These are phyloP conservation scores for Lepidium sativum DNA, from an alignment of 345 rosid genomes.

Conservation along the genomic window DNA sequence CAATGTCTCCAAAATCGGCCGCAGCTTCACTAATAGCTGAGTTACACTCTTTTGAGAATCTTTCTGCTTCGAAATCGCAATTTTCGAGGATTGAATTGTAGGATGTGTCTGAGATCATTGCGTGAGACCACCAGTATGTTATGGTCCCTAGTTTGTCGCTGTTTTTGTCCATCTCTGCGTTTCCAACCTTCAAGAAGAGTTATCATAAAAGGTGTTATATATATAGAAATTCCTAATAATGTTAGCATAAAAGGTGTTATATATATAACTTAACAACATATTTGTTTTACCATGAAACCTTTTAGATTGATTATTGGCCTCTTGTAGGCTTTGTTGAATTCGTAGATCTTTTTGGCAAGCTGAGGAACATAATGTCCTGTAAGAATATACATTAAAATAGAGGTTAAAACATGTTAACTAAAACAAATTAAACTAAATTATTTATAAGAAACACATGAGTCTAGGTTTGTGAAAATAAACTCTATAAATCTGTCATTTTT, in stretches of 20 bases:
- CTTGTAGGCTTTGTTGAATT: conserved; percentile 35
- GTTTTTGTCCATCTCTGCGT: conserved; percentile 63
- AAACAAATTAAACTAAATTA: not conserved
- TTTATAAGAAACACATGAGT: not conserved
- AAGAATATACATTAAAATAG: not conserved
- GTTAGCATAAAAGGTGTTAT: not conserved
- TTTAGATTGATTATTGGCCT: conserved; percentile 57
- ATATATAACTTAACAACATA: not conserved
- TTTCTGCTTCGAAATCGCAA: conserved; percentile 53
- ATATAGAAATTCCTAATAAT: not conserved
- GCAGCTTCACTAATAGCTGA: conserved; percentile 41
- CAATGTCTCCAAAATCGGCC: conserved; percentile 64
- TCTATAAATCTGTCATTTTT: too few relatives aligned
- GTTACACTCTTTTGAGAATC: conserved; percentile 36
- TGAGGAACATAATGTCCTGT: conserved; percentile 93
- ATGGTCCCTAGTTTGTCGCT: conserved; percentile 69
- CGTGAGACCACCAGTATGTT: conserved; percentile 83
- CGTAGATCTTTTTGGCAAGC: conserved; percentile 59
- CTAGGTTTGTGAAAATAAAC: too few relatives aligned
- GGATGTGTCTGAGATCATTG: conserved; percentile 67
- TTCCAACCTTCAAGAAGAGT: conserved; percentile 50
- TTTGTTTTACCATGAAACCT: conserved; percentile 62
- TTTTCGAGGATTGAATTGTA: conserved; percentile 43
- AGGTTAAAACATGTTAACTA: not conserved
- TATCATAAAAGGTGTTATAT: not conserved